Base-by-base conservation (phyloP, 371 early-diverging fungal genomes). In the Rhizopus delemar region DNA sequence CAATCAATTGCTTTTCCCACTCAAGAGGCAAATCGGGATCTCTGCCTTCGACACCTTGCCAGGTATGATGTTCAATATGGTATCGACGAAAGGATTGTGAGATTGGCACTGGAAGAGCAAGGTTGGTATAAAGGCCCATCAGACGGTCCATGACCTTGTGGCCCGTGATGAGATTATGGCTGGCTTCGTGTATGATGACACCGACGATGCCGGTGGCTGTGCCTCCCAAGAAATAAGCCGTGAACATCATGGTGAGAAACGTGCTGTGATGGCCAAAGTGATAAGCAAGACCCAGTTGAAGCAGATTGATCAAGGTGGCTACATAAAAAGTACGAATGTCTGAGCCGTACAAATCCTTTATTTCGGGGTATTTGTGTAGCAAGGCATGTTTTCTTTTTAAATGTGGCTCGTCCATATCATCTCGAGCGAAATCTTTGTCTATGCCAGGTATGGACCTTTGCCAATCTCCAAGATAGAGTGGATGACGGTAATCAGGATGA, bases 11-110 rank as follows among this genome's bases (percentile, higher is more conserved):
- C 61, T 83, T 83, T 76, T 97, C 95, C 85, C 93, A 88, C 35
- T 90, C 88, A 28, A 94, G 76, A 4, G 98, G 99, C 36, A 98
- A 84, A 68, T 98, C 99, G 46, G 96, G 93, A 66, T 98, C 98
- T 66, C 87, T 86, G 16, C 93, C 97, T 16, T 88, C 85, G 8
- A 97, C 96, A 43, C 98, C 98, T 74, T 94, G 95, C 84, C 89
- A 96, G 9, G 92, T 88, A 75, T 98, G 99, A 73, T 98, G 99
- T 70, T 95, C 93, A 51, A 96, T 84, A 72, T 98, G 99, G 72
- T 96, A 96, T 4, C 95, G 87, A 56, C 95, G 90, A 78, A 93
- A 93, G 8, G 93, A 90, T 64, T 85, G 82, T 15, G 91, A 82
- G 36, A 93, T 85, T 8, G 93, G 93, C 9, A 90, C 86, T 0